Base-by-base conservation (phyloP, 331 rosid species). In the Acacia concinna region DNA sequence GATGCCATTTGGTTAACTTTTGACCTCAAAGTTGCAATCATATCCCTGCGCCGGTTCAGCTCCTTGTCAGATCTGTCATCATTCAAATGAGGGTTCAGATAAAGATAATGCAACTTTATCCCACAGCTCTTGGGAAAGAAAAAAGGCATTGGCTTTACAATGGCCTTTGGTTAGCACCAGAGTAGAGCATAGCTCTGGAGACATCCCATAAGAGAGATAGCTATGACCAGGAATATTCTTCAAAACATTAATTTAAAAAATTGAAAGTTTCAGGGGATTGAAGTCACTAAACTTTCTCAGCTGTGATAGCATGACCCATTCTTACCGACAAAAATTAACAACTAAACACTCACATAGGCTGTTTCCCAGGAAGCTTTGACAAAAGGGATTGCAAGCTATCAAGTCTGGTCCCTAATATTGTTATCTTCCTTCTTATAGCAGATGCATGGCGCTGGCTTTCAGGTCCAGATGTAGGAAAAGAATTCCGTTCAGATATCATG, bases 21-120 rank as follows among this genome's bases (percentile, higher is more conserved):
- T 23, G 94, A 76, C 81, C 91, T 91, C 86, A 95, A 83, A 85
- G 85, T 93, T 60, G 68, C 85, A 67, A 95, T 78, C 89, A 82
- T 90, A 75, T 93, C 97, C 86, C 85, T 91, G 79, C 98, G 98
- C 28, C 99, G 99, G 84, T 95, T 95, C 94, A 95, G 88, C 87
- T 95, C 99, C 81, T 95, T 95, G 81, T 93, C 92, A 57, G 97
- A 71, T 72, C 99, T 95, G 90, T 73, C 44, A 83, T 69, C 85
- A 85, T 57, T 28, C 71, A 81, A 78, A 38, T 12, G 79, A 41
- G 78, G 40, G 59, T 54, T 83, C 60, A 84, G 64, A 79, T 18
- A 40, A 51, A 12, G 68, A 73, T 8, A 71, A 76, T 30, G 82
- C 43, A 84, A 69, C 68, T 68, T 69, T 70, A 44, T 72, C 66